Evolutionary conservation across 345 rosid species (phyloP).

Genomic region (Arabidopsis suecica): DNA sequence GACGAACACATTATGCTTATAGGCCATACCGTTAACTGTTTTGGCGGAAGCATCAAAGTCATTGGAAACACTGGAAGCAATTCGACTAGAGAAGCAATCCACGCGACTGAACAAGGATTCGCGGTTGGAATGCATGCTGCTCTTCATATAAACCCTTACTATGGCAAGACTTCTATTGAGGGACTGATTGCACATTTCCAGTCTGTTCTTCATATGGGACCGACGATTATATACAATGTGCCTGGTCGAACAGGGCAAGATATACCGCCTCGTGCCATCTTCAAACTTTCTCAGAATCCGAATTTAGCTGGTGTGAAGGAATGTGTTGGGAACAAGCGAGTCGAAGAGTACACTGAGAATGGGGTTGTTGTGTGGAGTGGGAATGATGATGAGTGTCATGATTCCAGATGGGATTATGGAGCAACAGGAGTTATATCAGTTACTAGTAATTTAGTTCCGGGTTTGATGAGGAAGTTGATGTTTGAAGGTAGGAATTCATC

Average conservation of each 20-base stretch:
- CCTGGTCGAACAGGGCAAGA: slow-evolving; percentile 90
- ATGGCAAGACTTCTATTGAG: slow-evolving; percentile 85
- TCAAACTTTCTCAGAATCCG: slow-evolving; percentile 55
- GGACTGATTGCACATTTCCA: slow-evolving; percentile 77
- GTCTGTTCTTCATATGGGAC: slow-evolving; percentile 81
- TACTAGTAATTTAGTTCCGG: slow-evolving; percentile 77
- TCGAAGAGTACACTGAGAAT: slow-evolving; percentile 62
- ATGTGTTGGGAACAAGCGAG: slow-evolving; percentile 76
- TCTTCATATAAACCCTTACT: slow-evolving; percentile 91
- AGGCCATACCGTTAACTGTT: slow-evolving; percentile 86
- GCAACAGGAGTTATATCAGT: slow-evolving; percentile 86
- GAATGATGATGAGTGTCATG: slow-evolving; percentile 89
- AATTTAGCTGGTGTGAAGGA: slow-evolving; percentile 86
- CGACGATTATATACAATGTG: slow-evolving; percentile 85
- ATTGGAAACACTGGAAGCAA: slow-evolving; percentile 94
- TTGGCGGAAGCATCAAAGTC: slow-evolving; percentile 77
- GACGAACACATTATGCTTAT: slow-evolving; percentile 96
- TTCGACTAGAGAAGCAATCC: slow-evolving; percentile 90
- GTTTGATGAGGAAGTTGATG: slow-evolving; percentile 70
- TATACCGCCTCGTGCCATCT: slow-evolving; percentile 69
- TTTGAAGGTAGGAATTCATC: slow-evolving; percentile 61
- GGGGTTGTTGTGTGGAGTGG: slow-evolving; percentile 91
- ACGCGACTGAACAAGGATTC: slow-evolving; percentile 92
- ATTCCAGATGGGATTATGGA: slow-evolving; percentile 82
- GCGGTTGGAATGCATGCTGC: slow-evolving; percentile 98